phyloP scores from a whole-genome alignment of 192 early-diverging fungal genomes.

The Coemansia biformis region DNA sequence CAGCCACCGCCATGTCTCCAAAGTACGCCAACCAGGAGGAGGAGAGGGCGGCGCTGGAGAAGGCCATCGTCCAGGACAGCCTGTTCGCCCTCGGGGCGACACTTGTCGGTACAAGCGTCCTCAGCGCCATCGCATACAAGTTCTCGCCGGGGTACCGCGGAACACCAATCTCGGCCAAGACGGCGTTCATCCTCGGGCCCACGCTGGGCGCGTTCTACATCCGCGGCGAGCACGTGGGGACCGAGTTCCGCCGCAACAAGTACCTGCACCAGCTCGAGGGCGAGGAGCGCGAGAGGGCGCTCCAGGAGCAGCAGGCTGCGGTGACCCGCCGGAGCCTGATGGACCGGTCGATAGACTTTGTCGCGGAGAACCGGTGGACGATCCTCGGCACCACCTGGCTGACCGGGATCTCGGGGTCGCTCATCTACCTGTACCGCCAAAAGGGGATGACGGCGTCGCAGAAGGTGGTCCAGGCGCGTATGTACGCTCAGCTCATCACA shows the following conservation, averaged over 20 bases:
- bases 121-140: conserved; percentile 28
- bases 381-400: conserved; percentile 51
- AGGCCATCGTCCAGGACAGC: conserved; percentile 31
- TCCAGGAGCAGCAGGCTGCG: conserved; percentile 8
- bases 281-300: conserved; percentile 18
- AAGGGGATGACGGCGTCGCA: conserved; percentile 57
- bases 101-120: conserved; percentile 13
- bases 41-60: conserved; percentile 26
- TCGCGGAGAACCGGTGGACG: conserved; percentile 44
- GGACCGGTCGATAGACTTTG: conserved; percentile 23
- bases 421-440: conserved; percentile 36
- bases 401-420: conserved; percentile 35
- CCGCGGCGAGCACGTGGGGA: conserved; percentile 42
- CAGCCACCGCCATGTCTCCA: conserved; percentile 16
- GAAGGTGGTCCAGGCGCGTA: conserved; percentile 65
- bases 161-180: conserved; percentile 44
- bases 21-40: conserved; percentile 14
- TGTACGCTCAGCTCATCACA: conserved; percentile 66
- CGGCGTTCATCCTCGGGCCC: conserved; percentile 42
- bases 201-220: conserved; percentile 45
- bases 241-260: conserved; percentile 35
- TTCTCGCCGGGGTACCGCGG: conserved; percentile 35
- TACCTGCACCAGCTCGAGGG: conserved; percentile 18
- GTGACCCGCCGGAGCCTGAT: conserved; percentile 5
- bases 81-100: conserved; percentile 32